These are phyloP conservation scores for Dionaea muscipula DNA, from an alignment of 179 eudicot species.

Conservation along the genomic window DNA sequence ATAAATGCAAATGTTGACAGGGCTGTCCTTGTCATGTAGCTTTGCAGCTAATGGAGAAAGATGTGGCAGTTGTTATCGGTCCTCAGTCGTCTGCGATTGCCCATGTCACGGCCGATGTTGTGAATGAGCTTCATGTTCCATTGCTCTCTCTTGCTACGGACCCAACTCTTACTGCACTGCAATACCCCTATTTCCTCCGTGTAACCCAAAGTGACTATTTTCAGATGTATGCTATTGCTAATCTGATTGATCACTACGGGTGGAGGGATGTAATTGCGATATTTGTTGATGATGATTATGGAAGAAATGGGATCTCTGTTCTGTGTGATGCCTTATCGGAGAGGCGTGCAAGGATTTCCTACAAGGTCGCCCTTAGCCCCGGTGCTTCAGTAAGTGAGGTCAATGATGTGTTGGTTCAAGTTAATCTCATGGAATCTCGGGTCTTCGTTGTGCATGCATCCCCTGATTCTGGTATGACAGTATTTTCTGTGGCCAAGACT, in stretches of 20 bases:
- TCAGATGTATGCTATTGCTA: constrained; percentile 52
- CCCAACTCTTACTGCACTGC: constrained; percentile 30
- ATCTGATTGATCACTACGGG: constrained; percentile 26
- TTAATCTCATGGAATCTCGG: constrained; percentile 41
- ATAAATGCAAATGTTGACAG: constrained; percentile 5
- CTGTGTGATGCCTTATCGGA: constrained; percentile 40
- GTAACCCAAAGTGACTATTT: constrained; percentile 32
- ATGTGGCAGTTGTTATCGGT: constrained; percentile 28
- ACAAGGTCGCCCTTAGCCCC: constrained; percentile 43
- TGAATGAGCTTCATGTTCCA: constrained; percentile 31
- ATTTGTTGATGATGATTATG: constrained; percentile 47
- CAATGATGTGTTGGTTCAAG: constrained; percentile 24
- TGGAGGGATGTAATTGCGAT: constrained; percentile 49
- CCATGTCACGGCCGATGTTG: constrained; percentile 31
- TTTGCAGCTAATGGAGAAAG: constrained; percentile 37
- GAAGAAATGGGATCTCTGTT: constrained; percentile 46
- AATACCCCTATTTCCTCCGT: constrained; percentile 30
- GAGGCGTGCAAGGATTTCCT: constrained; percentile 39
- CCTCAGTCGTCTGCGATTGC: constrained; percentile 42
- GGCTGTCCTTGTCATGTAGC: constrained; percentile 22
- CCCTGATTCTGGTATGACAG: constrained; percentile 40
- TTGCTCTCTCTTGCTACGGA: constrained; percentile 33
- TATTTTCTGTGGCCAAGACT: constrained; percentile 33
- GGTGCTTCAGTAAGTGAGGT: constrained; percentile 24
- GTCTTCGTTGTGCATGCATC: constrained; percentile 52